These are phyloP conservation scores for Neurospora sp. DNA, from an alignment of 495 filamentous ascomycete genomes.

Conservation along the genomic window DNA sequence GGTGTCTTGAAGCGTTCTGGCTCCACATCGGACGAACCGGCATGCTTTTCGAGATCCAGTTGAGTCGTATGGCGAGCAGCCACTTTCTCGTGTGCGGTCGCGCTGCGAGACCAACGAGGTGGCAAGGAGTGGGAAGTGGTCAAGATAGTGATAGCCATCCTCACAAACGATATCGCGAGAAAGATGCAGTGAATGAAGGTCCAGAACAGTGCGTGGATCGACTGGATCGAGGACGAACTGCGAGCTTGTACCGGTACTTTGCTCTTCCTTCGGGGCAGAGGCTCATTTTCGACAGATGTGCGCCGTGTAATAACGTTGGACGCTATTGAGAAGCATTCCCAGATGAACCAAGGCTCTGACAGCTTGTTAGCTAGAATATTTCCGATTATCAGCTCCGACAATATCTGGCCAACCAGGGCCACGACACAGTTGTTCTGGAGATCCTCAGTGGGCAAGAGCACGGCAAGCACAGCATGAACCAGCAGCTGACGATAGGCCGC, in stretches of 20 bases:
- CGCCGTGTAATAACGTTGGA: slow-evolving; percentile 17
- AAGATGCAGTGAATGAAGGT: slow-evolving; percentile 58
- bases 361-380: slow-evolving; percentile 64
- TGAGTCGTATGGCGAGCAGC: slow-evolving; percentile 8
- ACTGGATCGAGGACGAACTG: slow-evolving; percentile 26
- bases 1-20: slow-evolving; percentile 47
- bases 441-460: slow-evolving; percentile 86
- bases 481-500: slow-evolving; percentile 70
- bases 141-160: slow-evolving; percentile 45
- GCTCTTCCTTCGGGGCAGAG: slow-evolving; percentile 1
- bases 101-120: slow-evolving; percentile 23
- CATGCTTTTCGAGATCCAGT: not conserved
- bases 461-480: slow-evolving; percentile 63
- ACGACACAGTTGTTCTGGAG: slow-evolving; percentile 78
- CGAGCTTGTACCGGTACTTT: slow-evolving; percentile 4
- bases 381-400: slow-evolving; percentile 77
- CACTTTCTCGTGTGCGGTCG: slow-evolving; percentile 4
- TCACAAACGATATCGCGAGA: slow-evolving; percentile 52
- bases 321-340: slow-evolving; percentile 60
- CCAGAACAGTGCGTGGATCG: slow-evolving; percentile 50
- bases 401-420: slow-evolving; percentile 69
- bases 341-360: slow-evolving; percentile 79
- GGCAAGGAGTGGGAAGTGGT: slow-evolving; percentile 44
- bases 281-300: slow-evolving; percentile 5
- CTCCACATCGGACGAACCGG: slow-evolving; percentile 3